Evolutionary conservation across 2,329 filamentous ascomycete species (phyloP), one percentile per base, ranked within the genome.

Genomic region (Pseudocercospora cruenta): DNA sequence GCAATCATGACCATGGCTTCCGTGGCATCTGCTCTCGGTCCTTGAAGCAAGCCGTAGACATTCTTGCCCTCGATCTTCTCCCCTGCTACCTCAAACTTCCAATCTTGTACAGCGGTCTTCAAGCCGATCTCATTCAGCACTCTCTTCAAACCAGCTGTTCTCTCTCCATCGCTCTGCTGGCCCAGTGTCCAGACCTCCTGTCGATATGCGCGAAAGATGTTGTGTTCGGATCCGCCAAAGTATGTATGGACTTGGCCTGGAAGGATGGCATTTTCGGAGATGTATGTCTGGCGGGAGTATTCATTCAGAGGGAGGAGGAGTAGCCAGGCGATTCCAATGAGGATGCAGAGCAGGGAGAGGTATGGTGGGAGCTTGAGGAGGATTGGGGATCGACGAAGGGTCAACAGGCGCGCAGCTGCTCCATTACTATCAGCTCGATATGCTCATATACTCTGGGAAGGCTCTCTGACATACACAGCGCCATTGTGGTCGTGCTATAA

Each of bases 161-260:
- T 77, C 53, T 80, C 81, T 75, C 80, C 78, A 22, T 78, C 74
- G 62, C 75, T 65, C 72, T 76, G 73, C 67, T 82, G 75, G 74
- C 81, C 84, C 66, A 94, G 76, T 8, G 81, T 84, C 71, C 91
- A 88, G 59, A 97, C 84, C 81, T 98, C 95, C 75, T 92, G 89
- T 75, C 91, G 88, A 78, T 96, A 98, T 7, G 93, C 95, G 55
- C 93, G 87, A 76, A 98, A 94, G 70, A 98, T 88, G 79, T 97
- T 91, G 82, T 98, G 94, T 78, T 99, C 95, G 78, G 93, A 97
- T 19, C 95, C 95, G 6, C 92, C 90, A 77, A 99, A 99, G 80
- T 99, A 99, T 1, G 95, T 97, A 81, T 98, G 94, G 8, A 98
- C 95, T 80, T 99, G 95, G 1, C 94, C 95, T 0, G 95, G 95